Base-by-base conservation (phyloP, 345 rosid species). In the Rhodamnia rubescens region DNA sequence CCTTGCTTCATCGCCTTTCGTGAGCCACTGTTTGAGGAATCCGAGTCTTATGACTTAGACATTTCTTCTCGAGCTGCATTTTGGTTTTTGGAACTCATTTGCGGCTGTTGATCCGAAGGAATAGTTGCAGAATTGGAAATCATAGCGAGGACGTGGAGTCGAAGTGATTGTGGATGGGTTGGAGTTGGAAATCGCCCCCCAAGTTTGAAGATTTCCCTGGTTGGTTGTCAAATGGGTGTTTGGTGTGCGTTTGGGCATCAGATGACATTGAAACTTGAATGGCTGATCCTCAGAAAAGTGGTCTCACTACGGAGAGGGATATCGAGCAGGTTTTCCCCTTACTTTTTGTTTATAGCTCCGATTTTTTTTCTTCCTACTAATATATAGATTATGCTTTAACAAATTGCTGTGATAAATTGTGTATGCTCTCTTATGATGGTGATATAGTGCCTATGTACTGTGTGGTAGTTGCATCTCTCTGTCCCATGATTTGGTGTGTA, bases 201-300 rank as follows among this genome's bases (percentile, higher is more conserved):
- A 84, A 53, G 87, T 78, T 61, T 80, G 55, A 58, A 58, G 82
- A 58, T 50, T 56, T 88, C 82, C 88, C 84, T 82, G 88, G 89
- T 85, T 87, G 87, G 89, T 88, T 88, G 85, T 89, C 94, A 86
- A 91, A 94, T 92, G 91, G 94, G 90, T 87, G 85, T 89, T 90
- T 88, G 87, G 83, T 90, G 53, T 85, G 86, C 89, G 24, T 64
- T 75, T 78, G 85, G 85, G 85, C 88, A 86, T 82, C 93, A 85
- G 86, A 44, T 56, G 82, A 56, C 74, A 22, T 55, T 81, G 86
- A 56, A 58, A 84, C 89, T 94, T 90, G 94, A 93, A 94, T 95
- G 97, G 93, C 95, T 92, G 98, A 92, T 91, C 53, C 93, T 88
- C 92, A 90, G 89, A 92, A 90, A 90, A 87, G 74, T 87, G 92